A percentile compares a stretch with the other conserved stretches of the same genome.
Conservation (phyloP, 2,329 filamentous ascomycete genomes). For the Claviceps lovelessii region DNA sequence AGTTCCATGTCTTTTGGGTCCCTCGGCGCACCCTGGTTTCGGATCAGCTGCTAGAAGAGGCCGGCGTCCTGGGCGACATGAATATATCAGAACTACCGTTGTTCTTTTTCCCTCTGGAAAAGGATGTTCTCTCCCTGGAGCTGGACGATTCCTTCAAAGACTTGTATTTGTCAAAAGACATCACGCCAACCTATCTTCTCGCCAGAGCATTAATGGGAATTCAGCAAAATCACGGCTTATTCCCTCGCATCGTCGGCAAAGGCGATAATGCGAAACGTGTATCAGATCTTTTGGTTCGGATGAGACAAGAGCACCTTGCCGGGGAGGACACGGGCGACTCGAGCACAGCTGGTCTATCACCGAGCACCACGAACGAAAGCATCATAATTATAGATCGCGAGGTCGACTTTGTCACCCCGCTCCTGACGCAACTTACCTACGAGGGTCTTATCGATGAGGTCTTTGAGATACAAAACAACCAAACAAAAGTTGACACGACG, state of each 20-base stretch:
- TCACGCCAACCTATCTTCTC: slow-evolving; percentile 76
- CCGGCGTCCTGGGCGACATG: slow-evolving; percentile 82
- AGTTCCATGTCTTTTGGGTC: slow-evolving; percentile 94
- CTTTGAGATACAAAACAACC: slow-evolving; percentile 82
- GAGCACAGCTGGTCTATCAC: slow-evolving; percentile 54
- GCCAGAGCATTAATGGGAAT: slow-evolving; percentile 89
- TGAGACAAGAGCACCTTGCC: slow-evolving; percentile 77
- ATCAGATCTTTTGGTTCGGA: slow-evolving; percentile 72
- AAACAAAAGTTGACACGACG: slow-evolving; percentile 82
- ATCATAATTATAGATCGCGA: slow-evolving; percentile 92
- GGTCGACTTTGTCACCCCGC: slow-evolving; percentile 79
- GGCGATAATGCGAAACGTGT: slow-evolving; percentile 86
- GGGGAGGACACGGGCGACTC: slow-evolving; percentile 57
- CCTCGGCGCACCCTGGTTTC: slow-evolving; percentile 83
- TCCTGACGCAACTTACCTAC: slow-evolving; percentile 92
- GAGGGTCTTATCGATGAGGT: slow-evolving; percentile 91
- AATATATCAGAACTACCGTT: slow-evolving; percentile 77
- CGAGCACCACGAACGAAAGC: slow-evolving; percentile 78
- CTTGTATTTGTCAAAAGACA: slow-evolving; percentile 79
- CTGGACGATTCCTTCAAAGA: slow-evolving; percentile 76
- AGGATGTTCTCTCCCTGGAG: slow-evolving; percentile 82
- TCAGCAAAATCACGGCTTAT: slow-evolving; percentile 81
- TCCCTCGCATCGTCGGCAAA: slow-evolving; percentile 88
- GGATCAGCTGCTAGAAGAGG: slow-evolving; percentile 81
- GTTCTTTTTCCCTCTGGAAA: slow-evolving; percentile 81